These are phyloP conservation scores for Elaeis oleifera DNA, from an alignment of 202 grass and related monocot genomes.

Conservation along the genomic window DNA sequence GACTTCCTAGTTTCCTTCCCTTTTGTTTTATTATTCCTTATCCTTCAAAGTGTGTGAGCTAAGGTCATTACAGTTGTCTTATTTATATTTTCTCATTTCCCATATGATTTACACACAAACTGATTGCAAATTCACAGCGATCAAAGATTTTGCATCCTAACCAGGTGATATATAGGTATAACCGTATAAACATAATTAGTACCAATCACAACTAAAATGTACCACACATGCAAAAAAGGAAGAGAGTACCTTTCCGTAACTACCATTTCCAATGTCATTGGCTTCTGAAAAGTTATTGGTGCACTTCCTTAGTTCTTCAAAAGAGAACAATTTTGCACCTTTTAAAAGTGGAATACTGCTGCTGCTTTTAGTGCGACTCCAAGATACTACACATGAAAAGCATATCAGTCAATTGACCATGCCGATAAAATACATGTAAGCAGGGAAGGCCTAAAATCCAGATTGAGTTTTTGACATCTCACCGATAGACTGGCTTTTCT, in stretches of 20 bases:
- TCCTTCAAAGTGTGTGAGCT: no score
- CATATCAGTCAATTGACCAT: background rate
- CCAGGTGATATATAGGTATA: no score
- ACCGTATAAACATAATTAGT: no score
- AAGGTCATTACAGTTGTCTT: no score
- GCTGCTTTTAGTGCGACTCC: conserved; percentile 48
- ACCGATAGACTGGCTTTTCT: conserved; percentile 61
- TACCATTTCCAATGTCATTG: conserved; percentile 64
- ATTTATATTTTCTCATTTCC: no score
- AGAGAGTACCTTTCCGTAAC: conserved; percentile 66
- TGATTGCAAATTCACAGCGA: no score
- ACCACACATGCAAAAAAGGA: background rate
- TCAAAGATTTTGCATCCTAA: no score
- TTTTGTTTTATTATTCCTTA: no score
- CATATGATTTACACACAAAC: no score
- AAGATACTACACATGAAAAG: conserved; percentile 35
- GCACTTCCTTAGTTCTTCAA: conserved; percentile 61
- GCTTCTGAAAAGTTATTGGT: conserved; percentile 66
- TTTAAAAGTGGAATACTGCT: conserved; percentile 52
- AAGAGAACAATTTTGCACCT: conserved; percentile 58
- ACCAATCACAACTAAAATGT: no score
- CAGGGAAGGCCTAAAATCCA: conserved; percentile 3
- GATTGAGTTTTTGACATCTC: conserved; percentile 2
- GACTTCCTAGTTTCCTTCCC: no score
- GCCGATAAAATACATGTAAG: background rate